Evolutionary conservation across 2,329 filamentous ascomycete species (phyloP).

Genomic region (Juglanconis juglandina): DNA sequence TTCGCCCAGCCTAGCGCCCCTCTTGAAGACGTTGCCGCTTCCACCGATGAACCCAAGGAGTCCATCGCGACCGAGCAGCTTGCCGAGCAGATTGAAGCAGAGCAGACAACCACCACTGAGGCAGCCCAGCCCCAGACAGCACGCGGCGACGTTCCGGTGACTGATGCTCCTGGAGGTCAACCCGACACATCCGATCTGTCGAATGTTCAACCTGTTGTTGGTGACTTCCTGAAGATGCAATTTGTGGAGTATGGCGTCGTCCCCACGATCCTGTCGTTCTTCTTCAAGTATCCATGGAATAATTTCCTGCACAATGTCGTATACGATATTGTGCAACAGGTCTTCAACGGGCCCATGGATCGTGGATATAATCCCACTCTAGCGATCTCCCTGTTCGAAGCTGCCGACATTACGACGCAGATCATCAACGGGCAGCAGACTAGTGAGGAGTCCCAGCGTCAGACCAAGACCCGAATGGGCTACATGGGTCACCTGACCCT

Average conservation of each 20-base stretch:
- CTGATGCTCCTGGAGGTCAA: conserved; percentile 23
- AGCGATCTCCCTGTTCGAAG: conserved; percentile 89
- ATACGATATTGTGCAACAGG: conserved; percentile 97
- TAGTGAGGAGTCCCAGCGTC: conserved; percentile 80
- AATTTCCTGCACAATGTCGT: conserved; percentile 99
- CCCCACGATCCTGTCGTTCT: conserved; percentile 93
- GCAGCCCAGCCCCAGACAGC: conserved; percentile 15
- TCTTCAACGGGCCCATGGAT: conserved; percentile 98
- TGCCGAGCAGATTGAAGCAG: background rate
- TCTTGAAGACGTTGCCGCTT: conserved; percentile 1
- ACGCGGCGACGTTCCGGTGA: conserved; percentile 27
- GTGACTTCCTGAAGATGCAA: conserved; percentile 91
- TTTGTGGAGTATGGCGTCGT: conserved; percentile 95
- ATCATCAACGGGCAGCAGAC: conserved; percentile 87
- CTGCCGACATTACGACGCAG: conserved; percentile 81
- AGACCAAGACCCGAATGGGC: conserved; percentile 84
- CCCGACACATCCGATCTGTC: conserved; percentile 19
- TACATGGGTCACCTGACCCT: conserved; percentile 98
- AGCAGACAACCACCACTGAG: conserved; percentile 6
- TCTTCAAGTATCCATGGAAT: conserved; percentile 98
- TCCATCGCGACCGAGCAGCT: background rate
- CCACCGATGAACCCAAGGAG: conserved; percentile 4
- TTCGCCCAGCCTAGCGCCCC: conserved; percentile 35
- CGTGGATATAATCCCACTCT: conserved; percentile 87
- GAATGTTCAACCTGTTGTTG: conserved; percentile 67